Percentiles rank a stretch among this genome's conserved stretches.
Evolutionary conservation across 2,329 filamentous ascomycete genomes (phyloP).

Genomic region (Diplodia sapinea): DNA sequence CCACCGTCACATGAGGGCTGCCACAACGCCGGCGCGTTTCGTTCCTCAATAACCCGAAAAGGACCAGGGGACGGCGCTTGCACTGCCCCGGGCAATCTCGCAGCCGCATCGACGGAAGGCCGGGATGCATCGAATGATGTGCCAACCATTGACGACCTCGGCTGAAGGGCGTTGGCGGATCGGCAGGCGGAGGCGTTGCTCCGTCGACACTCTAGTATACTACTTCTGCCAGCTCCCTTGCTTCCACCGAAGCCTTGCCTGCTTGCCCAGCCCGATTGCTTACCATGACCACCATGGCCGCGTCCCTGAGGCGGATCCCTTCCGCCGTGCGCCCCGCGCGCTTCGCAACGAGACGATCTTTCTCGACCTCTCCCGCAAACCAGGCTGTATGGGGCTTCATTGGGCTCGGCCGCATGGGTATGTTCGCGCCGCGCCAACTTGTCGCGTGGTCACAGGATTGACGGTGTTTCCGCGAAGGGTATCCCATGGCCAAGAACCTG

Average conservation of each 20-base stretch:
- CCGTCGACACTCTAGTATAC: background rate
- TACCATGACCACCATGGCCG: constrained; percentile 36
- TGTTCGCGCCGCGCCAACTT: constrained; percentile 35
- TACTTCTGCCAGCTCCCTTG: constrained; percentile 28
- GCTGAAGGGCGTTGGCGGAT: constrained; percentile 23
- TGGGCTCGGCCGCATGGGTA: constrained; percentile 58
- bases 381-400: constrained; percentile 58
- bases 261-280: constrained; percentile 2
- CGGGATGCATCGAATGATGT: constrained; percentile 31
- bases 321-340: constrained; percentile 34
- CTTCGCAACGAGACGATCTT: constrained; percentile 43
- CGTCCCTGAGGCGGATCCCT: constrained; percentile 32
- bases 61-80: constrained; percentile 10
- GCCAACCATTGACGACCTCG: constrained; percentile 29
- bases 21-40: constrained; percentile 12
- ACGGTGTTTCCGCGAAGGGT: constrained; percentile 55
- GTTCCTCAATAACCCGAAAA: constrained; percentile 22
- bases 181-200: constrained; percentile 31
- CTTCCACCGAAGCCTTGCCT: constrained; percentile 14
- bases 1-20: constrained; percentile 3
- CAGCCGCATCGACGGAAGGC: constrained; percentile 30
- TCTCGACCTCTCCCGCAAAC: constrained; percentile 50
- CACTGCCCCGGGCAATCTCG: constrained; percentile 16
- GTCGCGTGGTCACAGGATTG: constrained; percentile 24
- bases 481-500: constrained; percentile 75